phyloP scores from a whole-genome alignment of 1,284 basidiomycete genomes.

The Marasmius sp. region DNA sequence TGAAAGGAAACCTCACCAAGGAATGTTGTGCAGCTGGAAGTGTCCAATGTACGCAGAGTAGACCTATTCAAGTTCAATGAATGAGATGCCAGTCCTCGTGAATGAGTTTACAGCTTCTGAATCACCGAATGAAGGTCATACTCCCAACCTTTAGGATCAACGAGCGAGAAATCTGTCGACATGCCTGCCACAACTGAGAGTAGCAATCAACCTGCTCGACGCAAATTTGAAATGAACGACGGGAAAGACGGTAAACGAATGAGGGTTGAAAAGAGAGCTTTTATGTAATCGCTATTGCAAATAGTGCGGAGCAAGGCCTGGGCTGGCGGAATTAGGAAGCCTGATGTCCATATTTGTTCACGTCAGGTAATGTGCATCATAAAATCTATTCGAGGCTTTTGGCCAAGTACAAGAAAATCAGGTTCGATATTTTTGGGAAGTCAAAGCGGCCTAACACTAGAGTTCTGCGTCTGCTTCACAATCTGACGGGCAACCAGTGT shows the following conservation, averaged over 20 bases:
- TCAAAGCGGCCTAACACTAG: not conserved
- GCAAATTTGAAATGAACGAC: not conserved
- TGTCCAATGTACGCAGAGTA: constrained; percentile 85
- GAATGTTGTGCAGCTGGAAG: constrained; percentile 72
- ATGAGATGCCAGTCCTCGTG: constrained; percentile 2
- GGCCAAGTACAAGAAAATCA: not conserved
- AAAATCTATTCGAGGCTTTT: too few species aligned
- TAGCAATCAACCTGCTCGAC: not conserved
- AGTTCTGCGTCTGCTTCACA: not conserved
- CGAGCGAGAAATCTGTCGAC: constrained; percentile 60
- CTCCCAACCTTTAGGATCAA: constrained; percentile 80
- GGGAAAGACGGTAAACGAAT: not conserved
- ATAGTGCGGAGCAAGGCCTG: too few species aligned
- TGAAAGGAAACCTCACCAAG: constrained; percentile 54
- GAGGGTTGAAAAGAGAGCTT: too few species aligned
- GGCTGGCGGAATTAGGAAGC: too few species aligned
- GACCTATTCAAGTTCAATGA: constrained; percentile 42
- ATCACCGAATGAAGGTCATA: constrained; percentile 82
- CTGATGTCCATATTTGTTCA: too few species aligned
- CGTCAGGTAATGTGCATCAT: too few species aligned
- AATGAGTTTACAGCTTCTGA: constrained; percentile 6
- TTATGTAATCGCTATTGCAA: too few species aligned
- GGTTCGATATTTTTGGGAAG: not conserved
- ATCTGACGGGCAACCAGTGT: not conserved
- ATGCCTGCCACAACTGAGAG: not conserved